These are phyloP conservation scores for Venturia aucupariae DNA, from an alignment of 2,329 filamentous ascomycete genomes.

Conservation along the genomic window DNA sequence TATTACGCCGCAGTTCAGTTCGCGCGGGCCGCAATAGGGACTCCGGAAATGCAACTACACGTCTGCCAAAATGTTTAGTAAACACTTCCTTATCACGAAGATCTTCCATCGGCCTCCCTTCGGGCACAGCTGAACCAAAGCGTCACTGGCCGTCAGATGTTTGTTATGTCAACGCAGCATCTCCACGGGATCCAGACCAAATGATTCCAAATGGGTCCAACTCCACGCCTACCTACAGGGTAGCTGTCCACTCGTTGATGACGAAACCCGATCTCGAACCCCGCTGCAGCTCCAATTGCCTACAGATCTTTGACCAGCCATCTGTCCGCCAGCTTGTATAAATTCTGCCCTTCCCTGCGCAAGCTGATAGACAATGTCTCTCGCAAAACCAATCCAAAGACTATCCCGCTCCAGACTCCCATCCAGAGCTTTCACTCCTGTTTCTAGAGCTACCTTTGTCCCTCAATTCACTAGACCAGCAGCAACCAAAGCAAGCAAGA, in stretches of 20 bases:
- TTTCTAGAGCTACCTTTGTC: background rate
- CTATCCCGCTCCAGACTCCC: background rate
- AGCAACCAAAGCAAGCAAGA: background rate
- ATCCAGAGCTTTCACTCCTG: background rate
- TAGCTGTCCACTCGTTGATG: background rate
- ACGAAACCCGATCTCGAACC: slow-evolving; percentile 5
- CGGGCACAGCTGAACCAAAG: background rate
- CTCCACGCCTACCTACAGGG: too few relatives aligned
- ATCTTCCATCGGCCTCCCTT: background rate
- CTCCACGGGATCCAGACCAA: background rate
- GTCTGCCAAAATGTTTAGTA: background rate
- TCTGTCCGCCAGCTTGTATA: background rate
- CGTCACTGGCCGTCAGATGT: background rate
- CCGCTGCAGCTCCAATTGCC: background rate
- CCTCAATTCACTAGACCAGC: background rate
- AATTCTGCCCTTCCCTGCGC: background rate
- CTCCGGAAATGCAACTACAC: background rate
- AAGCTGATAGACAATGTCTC: background rate
- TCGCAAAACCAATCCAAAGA: background rate
- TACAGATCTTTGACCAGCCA: background rate
- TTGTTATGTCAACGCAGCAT: background rate
- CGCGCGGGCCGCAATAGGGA: too few relatives aligned
- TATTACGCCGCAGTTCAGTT: background rate
- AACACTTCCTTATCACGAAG: background rate
- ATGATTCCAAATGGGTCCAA: background rate